These are phyloP conservation scores for Penicillium crystallinum DNA, from an alignment of 495 filamentous ascomycete species.

Conservation along the genomic window DNA sequence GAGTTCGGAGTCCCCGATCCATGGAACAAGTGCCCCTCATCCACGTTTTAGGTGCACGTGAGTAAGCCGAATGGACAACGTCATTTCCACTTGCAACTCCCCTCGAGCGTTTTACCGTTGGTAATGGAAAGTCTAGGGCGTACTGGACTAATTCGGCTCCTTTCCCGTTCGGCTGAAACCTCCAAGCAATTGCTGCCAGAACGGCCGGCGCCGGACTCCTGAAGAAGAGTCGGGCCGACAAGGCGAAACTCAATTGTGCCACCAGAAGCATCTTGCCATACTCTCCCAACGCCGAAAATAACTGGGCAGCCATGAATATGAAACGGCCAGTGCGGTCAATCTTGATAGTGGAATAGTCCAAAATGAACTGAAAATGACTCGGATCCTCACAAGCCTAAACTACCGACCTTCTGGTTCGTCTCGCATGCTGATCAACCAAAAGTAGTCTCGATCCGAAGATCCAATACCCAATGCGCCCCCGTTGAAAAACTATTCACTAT, in stretches of 20 bases:
- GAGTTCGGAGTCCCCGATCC: too few species aligned
- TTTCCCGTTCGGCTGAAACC: neutral
- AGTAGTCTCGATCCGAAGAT: slow-evolving; percentile 15
- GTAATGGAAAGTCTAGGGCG: too few species aligned
- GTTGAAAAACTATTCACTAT: neutral
- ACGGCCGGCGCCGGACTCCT: neutral
- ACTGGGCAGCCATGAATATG: neutral
- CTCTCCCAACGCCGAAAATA: too few species aligned
- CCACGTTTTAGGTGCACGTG: too few species aligned
- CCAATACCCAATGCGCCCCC: slow-evolving; percentile 12
- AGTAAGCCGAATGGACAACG: too few species aligned
- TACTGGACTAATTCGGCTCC: neutral
- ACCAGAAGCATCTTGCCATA: neutral
- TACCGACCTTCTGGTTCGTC: neutral
- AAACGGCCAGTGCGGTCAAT: neutral
- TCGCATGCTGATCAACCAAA: slow-evolving; percentile 11
- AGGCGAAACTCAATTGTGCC: neutral
- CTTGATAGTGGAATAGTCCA: too few species aligned
- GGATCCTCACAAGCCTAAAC: neutral
- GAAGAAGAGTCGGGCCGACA: neutral
- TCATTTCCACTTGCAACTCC: neutral
- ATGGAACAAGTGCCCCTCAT: too few species aligned
- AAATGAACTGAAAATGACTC: too few species aligned
- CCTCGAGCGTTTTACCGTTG: too few species aligned
- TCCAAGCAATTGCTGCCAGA: neutral